Evolutionary conservation across 371 early-diverging fungal species (phyloP).

Genomic region (Mortierella sp.): DNA sequence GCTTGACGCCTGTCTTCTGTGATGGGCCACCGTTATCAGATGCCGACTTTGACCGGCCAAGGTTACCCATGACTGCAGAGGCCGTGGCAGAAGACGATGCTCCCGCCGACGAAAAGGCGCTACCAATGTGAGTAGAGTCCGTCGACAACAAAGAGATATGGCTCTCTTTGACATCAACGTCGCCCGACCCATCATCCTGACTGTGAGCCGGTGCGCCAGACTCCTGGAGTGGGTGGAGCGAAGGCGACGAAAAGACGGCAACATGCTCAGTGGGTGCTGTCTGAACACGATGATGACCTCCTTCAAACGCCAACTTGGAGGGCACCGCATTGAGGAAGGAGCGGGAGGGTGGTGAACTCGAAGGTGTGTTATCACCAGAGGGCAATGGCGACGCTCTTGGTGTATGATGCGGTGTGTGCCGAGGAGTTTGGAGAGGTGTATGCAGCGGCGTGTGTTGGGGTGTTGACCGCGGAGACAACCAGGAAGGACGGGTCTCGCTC

Average conservation of each 20-base stretch:
- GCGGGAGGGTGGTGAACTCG: conserved; percentile 51
- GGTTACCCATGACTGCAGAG: conserved; percentile 20
- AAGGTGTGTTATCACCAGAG: conserved; percentile 56
- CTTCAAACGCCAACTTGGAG: conserved; percentile 39
- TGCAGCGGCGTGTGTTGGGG: conserved; percentile 52
- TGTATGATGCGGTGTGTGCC: conserved; percentile 51
- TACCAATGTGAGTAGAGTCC: conserved; percentile 3
- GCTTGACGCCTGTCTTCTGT: conserved; percentile 38
- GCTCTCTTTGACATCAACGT: conserved; percentile 24
- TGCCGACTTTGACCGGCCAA: conserved; percentile 52
- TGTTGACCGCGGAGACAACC: conserved; percentile 52
- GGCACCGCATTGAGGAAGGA: conserved; percentile 27
- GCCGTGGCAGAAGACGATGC: conserved; percentile 27
- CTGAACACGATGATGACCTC: conserved; percentile 54
- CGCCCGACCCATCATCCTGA: conserved; percentile 46
- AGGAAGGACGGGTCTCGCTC: conserved; percentile 36
- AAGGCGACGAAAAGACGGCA: conserved; percentile 39
- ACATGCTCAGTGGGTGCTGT: conserved; percentile 56
- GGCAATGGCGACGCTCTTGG: conserved; percentile 49
- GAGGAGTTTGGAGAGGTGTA: conserved; percentile 47
- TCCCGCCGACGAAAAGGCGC: background rate
- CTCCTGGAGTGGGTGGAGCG: conserved; percentile 46
- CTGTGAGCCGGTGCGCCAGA: conserved; percentile 34
- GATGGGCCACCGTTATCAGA: conserved; percentile 39
- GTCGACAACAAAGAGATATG: background rate